Evolutionary conservation across 1,139 yeast species (phyloP), one percentile per base, ranked within the genome.

Genomic region (Sugiyamaella xylanicola): DNA sequence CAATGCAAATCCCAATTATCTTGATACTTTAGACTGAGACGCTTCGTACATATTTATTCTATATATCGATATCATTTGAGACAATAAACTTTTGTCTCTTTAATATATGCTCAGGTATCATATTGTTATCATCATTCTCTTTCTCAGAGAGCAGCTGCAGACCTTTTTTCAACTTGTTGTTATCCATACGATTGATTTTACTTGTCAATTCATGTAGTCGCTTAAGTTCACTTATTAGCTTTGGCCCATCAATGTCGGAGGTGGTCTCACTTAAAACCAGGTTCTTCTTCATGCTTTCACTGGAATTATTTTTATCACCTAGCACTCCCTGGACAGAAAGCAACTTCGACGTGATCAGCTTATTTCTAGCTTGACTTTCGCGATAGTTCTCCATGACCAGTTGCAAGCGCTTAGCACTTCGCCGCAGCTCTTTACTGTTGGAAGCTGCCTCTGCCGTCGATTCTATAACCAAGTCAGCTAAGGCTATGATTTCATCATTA

Each of bases 1-100:
- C 56, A 78, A 82, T 16, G 85, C 85, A 60, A 95, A 95, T 68
- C 97, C 97, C 0, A 82, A 81, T 55, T 93, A 90, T 67, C 72
- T 93, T 51, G 89, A 88, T 59, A 75, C 74, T 49, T 67, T 70
- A 15, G 67, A 65, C 29, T 65, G 56, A 56, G 8, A 32, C 13
- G 13, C 15, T 32, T 16, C 15, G 20, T 41, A 32, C n/a, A 20
- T 15, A 37, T 20, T 43, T 27, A 36, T 48, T 48, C 20, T 44
- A 36, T 29, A 44, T 17, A 41, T 51, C 51, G 41, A 41, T 17
- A 7, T 52, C 36, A 41, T 52, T 52, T 9, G 43, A 32, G 35
- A 52, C 36, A 29, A 52, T 46, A 16, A 47, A 40, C 29, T 47
- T 42, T 17, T 52, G 48, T 29, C 48, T 21, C 40, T 50, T 50